These are phyloP conservation scores for Arxiozyma slooffiae DNA, from an alignment of 1,139 yeast species.

Conservation along the genomic window DNA sequence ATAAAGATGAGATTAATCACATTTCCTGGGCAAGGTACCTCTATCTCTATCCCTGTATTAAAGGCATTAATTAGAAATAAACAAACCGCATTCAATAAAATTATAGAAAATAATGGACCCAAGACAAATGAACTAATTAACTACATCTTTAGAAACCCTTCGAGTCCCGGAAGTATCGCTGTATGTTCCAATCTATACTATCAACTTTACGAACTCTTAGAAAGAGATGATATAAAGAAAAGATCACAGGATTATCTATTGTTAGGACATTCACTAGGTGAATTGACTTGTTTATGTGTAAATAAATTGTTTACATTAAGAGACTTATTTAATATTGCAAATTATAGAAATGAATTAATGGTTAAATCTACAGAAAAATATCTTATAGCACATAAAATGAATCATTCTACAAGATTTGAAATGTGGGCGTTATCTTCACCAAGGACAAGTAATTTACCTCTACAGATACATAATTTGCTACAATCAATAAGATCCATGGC, in stretches of 20 bases:
- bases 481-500: constrained; percentile 13
- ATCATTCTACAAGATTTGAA: constrained; percentile 22
- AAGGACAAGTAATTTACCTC: constrained; percentile 19
- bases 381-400: constrained; percentile 18
- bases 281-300: constrained; percentile 37
- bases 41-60: constrained; percentile 22
- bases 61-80: constrained; percentile 20
- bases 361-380: constrained; percentile 23
- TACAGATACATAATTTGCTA: constrained; percentile 18
- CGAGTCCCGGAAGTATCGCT: constrained; percentile 28
- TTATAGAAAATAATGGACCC: constrained; percentile 14
- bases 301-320: constrained; percentile 35
- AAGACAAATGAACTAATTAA: constrained; percentile 19
- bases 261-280: constrained; percentile 58
- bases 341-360: constrained; percentile 29
- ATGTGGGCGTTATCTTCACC: constrained; percentile 30
- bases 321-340: constrained; percentile 28
- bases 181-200: constrained; percentile 26
- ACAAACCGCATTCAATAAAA: constrained; percentile 16
- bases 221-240: not conserved
- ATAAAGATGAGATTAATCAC: constrained; percentile 20
- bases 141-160: constrained; percentile 16
- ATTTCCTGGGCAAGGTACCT: constrained; percentile 32
- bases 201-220: constrained; percentile 16
- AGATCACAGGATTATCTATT: constrained; percentile 8